These are phyloP conservation scores for Bipolaris bicolor DNA, from an alignment of 2,329 filamentous ascomycete genomes.

Conservation along the genomic window DNA sequence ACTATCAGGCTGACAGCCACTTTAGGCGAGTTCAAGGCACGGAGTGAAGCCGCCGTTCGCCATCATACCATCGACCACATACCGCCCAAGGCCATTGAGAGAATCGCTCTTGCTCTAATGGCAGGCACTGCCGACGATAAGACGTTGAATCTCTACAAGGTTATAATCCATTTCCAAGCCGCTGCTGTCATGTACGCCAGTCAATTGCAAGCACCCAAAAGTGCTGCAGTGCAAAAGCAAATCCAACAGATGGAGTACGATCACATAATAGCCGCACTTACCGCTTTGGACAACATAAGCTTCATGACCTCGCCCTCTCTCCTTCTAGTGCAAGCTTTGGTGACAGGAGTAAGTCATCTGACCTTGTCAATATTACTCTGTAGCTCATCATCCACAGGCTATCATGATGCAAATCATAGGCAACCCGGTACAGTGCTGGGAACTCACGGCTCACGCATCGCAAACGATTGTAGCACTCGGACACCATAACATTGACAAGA, in stretches of 20 bases:
- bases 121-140: slow-evolving; percentile 37
- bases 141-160: slow-evolving; percentile 38
- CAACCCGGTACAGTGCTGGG: slow-evolving; percentile 43
- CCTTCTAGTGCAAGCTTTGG: slow-evolving; percentile 37
- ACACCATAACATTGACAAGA: slow-evolving; percentile 32
- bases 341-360: slow-evolving; percentile 36
- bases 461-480: slow-evolving; percentile 41
- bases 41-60: slow-evolving; percentile 22
- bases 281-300: slow-evolving; percentile 38
- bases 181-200: slow-evolving; percentile 33
- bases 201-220: slow-evolving; percentile 33
- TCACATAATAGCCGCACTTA: slow-evolving; percentile 39
- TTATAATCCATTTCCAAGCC: slow-evolving; percentile 43
- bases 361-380: neutral
- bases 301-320: slow-evolving; percentile 37
- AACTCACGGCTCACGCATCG: slow-evolving; percentile 40
- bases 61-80: slow-evolving; percentile 39
- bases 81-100: slow-evolving; percentile 38
- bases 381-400: slow-evolving; percentile 22
- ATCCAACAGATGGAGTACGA: slow-evolving; percentile 36
- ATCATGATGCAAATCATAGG: slow-evolving; percentile 44
- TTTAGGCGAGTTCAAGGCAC: slow-evolving; percentile 27
- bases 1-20: slow-evolving; percentile 1
- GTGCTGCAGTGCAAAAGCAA: slow-evolving; percentile 30
- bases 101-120: slow-evolving; percentile 38